phyloP scores from a whole-genome alignment of 2,329 filamentous ascomycete genomes.

The Alternaria rosae region DNA sequence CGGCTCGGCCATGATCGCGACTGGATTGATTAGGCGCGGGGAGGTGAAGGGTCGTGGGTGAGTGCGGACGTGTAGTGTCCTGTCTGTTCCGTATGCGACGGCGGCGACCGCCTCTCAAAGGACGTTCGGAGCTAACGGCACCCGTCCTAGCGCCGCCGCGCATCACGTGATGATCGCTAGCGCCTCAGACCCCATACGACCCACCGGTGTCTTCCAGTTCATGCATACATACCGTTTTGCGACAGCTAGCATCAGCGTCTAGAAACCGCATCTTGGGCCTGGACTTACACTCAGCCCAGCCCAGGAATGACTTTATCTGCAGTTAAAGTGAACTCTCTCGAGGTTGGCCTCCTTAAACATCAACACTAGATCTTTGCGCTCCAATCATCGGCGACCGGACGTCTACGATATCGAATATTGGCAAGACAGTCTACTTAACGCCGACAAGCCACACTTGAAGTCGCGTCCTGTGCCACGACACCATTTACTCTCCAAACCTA shows the following conservation, averaged over 20 bases:
- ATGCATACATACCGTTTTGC: background rate
- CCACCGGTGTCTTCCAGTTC: background rate
- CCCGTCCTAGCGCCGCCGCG: background rate
- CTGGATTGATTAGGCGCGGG: slow-evolving; percentile 9
- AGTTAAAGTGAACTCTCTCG: background rate
- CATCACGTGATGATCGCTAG: background rate
- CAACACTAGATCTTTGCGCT: background rate
- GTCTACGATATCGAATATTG: background rate
- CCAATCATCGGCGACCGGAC: background rate
- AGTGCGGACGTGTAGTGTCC: slow-evolving; percentile 23
- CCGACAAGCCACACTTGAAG: background rate
- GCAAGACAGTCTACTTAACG: background rate
- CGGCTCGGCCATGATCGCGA: slow-evolving; percentile 57
- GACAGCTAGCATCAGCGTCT: background rate
- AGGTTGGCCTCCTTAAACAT: background rate
- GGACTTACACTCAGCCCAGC: background rate
- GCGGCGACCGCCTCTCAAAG: slow-evolving; percentile 36
- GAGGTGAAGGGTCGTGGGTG: slow-evolving; percentile 9
- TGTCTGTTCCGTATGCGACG: slow-evolving; percentile 29
- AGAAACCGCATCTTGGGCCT: background rate
- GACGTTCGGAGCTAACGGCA: slow-evolving; percentile 10
- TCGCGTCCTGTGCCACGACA: background rate
- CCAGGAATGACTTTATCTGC: fast-evolving
- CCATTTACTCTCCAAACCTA: background rate
- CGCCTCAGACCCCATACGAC: background rate